These are phyloP conservation scores for Jatropha podagrica DNA, from an alignment of 441 rosid species.

Conservation along the genomic window DNA sequence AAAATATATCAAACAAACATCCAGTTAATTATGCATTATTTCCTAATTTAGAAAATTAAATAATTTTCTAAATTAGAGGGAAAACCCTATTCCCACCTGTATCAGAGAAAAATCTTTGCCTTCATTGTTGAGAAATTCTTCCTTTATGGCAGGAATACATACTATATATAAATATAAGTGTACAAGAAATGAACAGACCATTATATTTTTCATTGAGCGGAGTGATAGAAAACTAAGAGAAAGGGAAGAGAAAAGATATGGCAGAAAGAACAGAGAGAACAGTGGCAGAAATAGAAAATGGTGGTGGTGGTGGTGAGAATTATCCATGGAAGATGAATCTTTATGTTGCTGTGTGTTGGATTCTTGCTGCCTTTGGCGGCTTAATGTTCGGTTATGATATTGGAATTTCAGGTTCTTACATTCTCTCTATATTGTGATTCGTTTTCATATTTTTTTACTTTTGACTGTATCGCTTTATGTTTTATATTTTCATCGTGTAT, in stretches of 20 bases:
- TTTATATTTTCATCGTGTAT: too few relatives aligned
- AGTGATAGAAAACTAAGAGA: too few relatives aligned
- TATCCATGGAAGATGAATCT: constrained; percentile 42
- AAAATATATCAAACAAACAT: background rate
- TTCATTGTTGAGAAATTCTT: constrained; percentile 24
- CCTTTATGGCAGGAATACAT: background rate
- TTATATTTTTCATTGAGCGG: background rate
- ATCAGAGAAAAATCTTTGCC: background rate
- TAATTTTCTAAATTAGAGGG: background rate
- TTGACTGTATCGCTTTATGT: too few relatives aligned
- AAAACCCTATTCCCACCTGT: background rate
- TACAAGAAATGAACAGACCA: background rate
- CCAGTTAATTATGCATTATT: background rate
- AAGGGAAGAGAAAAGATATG: background rate
- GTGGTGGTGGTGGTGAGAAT: background rate
- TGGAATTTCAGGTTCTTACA: constrained; percentile 55
- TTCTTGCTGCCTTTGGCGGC: constrained; percentile 61
- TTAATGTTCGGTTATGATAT: constrained; percentile 73
- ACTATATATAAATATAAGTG: background rate
- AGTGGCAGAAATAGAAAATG: background rate
- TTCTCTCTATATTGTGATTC: background rate
- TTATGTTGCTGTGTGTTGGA: constrained; percentile 46
- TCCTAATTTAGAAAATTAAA: background rate
- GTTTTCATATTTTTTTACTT: too few relatives aligned
- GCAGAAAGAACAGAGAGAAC: background rate